phyloP scores from a whole-genome alignment of 306 rosid genomes.

The Casuarina glauca region DNA sequence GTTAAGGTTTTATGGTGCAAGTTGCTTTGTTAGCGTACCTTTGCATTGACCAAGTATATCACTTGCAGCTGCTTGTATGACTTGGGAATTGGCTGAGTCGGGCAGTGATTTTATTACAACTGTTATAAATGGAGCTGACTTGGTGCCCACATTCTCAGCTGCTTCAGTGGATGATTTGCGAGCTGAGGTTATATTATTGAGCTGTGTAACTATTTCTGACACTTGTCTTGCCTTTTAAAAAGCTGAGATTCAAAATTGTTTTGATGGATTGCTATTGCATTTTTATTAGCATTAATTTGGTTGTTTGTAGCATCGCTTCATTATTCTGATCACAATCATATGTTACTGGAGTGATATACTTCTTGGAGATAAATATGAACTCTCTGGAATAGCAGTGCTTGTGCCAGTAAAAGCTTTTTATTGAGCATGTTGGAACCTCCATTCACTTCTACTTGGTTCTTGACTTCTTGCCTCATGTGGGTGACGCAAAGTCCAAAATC shows the following conservation, averaged over 20 bases:
- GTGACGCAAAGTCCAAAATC: background rate
- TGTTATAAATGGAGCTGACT: constrained; percentile 88
- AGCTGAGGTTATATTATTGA: constrained; percentile 63
- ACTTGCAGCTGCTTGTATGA: constrained; percentile 94
- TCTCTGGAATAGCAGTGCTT: background rate
- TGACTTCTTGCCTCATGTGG: background rate
- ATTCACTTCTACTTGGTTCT: background rate
- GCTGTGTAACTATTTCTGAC: background rate
- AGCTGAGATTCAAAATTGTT: background rate
- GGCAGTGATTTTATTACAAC: constrained; percentile 73
- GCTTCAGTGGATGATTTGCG: constrained; percentile 95
- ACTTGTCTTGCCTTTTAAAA: constrained; percentile 8
- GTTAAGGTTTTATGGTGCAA: constrained; percentile 12
- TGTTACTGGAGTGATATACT: background rate
- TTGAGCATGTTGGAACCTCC: background rate
- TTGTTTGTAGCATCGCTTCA: background rate
- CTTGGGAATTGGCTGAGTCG: constrained; percentile 97
- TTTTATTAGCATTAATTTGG: constrained; percentile 1
- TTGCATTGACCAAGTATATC: constrained; percentile 31
- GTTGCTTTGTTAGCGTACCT: constrained; percentile 12
- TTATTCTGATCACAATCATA: constrained; percentile 6
- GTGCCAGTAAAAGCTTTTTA: background rate
- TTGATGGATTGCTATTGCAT: constrained; percentile 15
- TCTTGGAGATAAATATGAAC: background rate
- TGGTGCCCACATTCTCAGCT: constrained; percentile 96